Evolutionary conservation across 1,284 basidiomycete species (phyloP).

Genomic region (Tilletia indica): DNA sequence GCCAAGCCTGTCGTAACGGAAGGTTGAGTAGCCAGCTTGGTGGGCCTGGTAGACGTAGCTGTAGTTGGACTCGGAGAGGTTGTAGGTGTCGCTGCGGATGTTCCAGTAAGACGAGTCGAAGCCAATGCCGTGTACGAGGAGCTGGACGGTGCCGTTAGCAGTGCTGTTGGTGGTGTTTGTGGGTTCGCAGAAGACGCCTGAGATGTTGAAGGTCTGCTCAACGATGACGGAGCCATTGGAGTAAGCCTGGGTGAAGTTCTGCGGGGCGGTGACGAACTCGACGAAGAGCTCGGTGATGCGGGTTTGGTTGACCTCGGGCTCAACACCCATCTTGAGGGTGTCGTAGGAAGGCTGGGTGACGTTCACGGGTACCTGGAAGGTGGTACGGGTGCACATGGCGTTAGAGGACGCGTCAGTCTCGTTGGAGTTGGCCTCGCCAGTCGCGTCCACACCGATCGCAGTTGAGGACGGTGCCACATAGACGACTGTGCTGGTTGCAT

Average conservation of each 20-base stretch:
- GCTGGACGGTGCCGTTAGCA: constrained; percentile 30
- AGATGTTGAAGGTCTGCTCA: constrained; percentile 30
- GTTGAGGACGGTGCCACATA: not conserved
- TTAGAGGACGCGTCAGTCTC: constrained; percentile 20
- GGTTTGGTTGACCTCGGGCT: constrained; percentile 20
- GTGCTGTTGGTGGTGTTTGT: constrained; percentile 29
- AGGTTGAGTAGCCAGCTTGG: constrained; percentile 20
- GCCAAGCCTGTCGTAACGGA: constrained; percentile 28
- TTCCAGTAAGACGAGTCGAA: constrained; percentile 23
- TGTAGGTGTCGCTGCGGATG: constrained; percentile 13
- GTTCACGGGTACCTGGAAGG: constrained; percentile 19
- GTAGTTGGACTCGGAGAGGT: constrained; percentile 19
- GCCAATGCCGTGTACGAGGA: constrained; percentile 48
- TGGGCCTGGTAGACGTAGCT: constrained; percentile 18
- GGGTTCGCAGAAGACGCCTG: constrained; percentile 44
- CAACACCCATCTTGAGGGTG: constrained; percentile 12
- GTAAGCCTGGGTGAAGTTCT: constrained; percentile 32
- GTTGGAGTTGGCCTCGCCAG: constrained; percentile 9
- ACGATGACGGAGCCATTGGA: constrained; percentile 20
- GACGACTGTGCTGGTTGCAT: not conserved
- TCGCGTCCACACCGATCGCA: not conserved
- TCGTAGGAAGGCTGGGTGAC: constrained; percentile 21
- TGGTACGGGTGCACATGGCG: constrained; percentile 21
- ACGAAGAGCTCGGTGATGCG: constrained; percentile 25
- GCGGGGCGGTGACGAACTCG: constrained; percentile 22